Percentiles rank a stretch among this genome's conserved stretches.
Conservation (phyloP, 495 filamentous ascomycete species). For the Daldinia grandis region DNA sequence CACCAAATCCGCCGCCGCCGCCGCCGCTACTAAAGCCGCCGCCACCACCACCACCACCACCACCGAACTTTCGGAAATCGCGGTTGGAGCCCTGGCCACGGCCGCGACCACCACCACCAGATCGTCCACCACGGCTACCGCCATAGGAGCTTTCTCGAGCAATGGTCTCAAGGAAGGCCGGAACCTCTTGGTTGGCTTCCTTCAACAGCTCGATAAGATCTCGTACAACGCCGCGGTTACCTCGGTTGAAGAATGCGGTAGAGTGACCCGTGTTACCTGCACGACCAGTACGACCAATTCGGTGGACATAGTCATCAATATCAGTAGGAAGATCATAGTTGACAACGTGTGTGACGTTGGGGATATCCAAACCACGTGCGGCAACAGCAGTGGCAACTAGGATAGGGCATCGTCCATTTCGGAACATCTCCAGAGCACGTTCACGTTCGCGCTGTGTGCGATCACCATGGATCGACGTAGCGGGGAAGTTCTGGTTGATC, state of each 20-base stretch:
- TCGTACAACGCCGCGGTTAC: conserved; percentile 95
- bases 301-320: conserved; percentile 99
- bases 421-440: conserved; percentile 95
- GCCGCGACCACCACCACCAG: conserved; percentile 72
- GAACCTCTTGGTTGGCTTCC: conserved; percentile 97
- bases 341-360: conserved; percentile 97
- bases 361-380: conserved; percentile 94
- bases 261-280: conserved; percentile 98
- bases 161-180: conserved; percentile 92
- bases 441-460: conserved; percentile 99
- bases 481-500: conserved; percentile 96
- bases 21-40: conserved; percentile 61
- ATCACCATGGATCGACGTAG: conserved; percentile 98
- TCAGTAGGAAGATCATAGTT: conserved; percentile 99
- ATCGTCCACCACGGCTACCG: conserved; percentile 74
- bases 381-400: conserved; percentile 97
- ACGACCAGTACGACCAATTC: conserved; percentile 99
- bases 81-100: conserved; percentile 75
- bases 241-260: conserved; percentile 99
- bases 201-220: conserved; percentile 96
- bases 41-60: conserved; percentile 63
- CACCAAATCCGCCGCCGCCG: conserved; percentile 49
- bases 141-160: conserved; percentile 89
- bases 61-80: conserved; percentile 85
- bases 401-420: conserved; percentile 93